Evolutionary conservation across 1,284 basidiomycete genomes (phyloP).

Genomic region (Apiotrichum veenhuisii): DNA sequence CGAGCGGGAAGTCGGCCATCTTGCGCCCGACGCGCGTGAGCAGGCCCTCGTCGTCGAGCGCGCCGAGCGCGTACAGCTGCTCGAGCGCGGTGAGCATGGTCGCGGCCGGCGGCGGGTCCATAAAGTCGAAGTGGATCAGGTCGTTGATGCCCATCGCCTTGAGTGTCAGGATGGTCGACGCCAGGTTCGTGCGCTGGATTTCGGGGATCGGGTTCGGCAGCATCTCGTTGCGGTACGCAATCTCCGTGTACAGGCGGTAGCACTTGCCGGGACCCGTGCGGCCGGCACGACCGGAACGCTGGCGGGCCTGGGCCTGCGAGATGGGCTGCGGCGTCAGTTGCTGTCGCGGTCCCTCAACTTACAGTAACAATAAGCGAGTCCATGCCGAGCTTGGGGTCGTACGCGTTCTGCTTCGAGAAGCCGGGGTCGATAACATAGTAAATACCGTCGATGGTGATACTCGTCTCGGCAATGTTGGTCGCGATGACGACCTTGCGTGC

Average conservation of each 20-base stretch:
- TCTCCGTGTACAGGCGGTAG: slow-evolving; percentile 96
- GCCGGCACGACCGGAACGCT: slow-evolving; percentile 91
- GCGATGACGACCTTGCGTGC: slow-evolving; percentile 96
- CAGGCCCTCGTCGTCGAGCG: slow-evolving; percentile 92
- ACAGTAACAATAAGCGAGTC: slow-evolving; percentile 93
- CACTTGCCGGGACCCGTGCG: slow-evolving; percentile 98
- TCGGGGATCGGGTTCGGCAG: slow-evolving; percentile 95
- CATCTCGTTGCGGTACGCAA: slow-evolving; percentile 98
- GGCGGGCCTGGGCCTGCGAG: slow-evolving; percentile 95
- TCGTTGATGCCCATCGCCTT: slow-evolving; percentile 99
- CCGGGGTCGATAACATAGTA: slow-evolving; percentile 99
- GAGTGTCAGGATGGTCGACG: slow-evolving; percentile 87
- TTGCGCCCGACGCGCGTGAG: slow-evolving; percentile 91
- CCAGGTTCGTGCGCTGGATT: slow-evolving; percentile 92
- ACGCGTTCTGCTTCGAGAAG: slow-evolving; percentile 98
- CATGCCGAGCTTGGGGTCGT: slow-evolving; percentile 96
- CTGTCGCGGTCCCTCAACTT: slow-evolving; percentile 16
- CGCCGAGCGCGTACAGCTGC: slow-evolving; percentile 88
- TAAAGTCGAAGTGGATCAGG: slow-evolving; percentile 95
- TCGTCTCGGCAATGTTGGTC: slow-evolving; percentile 98
- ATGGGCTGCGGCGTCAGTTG: slow-evolving; percentile 61
- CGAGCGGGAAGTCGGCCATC: slow-evolving; percentile 99
- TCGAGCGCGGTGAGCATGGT: slow-evolving; percentile 89
- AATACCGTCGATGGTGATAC: slow-evolving; percentile 95
- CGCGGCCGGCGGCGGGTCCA: slow-evolving; percentile 96